Conservation (phyloP, 2,329 filamentous ascomycete species). For the Sordariomycetes sp. region DNA sequence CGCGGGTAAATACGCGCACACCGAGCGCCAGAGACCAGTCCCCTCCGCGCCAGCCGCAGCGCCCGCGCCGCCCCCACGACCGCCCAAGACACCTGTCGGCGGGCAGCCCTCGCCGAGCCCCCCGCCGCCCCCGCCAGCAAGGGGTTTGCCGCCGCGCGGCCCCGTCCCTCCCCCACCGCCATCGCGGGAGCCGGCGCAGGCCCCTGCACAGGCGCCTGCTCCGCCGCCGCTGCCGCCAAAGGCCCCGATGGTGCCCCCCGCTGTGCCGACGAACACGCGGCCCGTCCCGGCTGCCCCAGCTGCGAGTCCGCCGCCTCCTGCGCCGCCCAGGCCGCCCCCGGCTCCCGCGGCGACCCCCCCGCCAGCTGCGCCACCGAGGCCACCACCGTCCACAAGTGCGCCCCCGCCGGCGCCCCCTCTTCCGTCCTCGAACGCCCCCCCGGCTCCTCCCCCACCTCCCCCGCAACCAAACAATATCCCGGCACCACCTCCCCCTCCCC, state of each 20-base stretch:
- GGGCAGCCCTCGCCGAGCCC: slow-evolving; percentile 26
- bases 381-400: slow-evolving; percentile 12
- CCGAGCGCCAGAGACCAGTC: background rate
- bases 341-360: slow-evolving; percentile 26
- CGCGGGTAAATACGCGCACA: slow-evolving; percentile 73
- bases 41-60: background rate
- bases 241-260: slow-evolving; percentile 31
- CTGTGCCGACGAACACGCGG: slow-evolving; percentile 23
- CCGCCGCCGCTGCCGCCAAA: slow-evolving; percentile 35
- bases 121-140: slow-evolving; percentile 44
- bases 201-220: slow-evolving; percentile 18
- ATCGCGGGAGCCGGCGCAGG: slow-evolving; percentile 20
- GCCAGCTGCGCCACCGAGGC: slow-evolving; percentile 27
- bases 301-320: slow-evolving; percentile 17
- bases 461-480: slow-evolving; percentile 28
- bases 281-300: slow-evolving; percentile 40
- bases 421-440: slow-evolving; percentile 19
- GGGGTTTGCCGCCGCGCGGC: slow-evolving; percentile 54
- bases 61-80: slow-evolving; percentile 16
- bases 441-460: slow-evolving; percentile 30
- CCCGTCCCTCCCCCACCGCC: slow-evolving; percentile 61
- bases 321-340: slow-evolving; percentile 25
- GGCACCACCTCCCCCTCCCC: slow-evolving; percentile 28
- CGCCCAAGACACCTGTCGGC: slow-evolving; percentile 59
- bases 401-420: slow-evolving; percentile 15